phyloP scores from a whole-genome alignment of 179 eudicot species.

The Silene coronaria region DNA sequence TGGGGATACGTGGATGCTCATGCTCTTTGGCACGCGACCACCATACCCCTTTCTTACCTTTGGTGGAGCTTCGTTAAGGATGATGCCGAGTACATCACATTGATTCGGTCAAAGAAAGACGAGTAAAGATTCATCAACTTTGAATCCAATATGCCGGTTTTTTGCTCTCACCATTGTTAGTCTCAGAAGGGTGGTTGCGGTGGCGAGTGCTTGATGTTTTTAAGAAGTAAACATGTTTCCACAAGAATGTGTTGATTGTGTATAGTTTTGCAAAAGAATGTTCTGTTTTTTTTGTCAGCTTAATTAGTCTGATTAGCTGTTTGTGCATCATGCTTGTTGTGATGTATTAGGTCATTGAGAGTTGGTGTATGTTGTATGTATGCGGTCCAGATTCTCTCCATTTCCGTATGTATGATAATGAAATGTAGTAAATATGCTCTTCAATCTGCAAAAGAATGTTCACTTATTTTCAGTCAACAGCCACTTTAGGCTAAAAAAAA shows the following conservation, averaged over 20 bases:
- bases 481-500: too few species aligned
- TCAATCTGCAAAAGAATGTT: neutral
- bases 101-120: slow-evolving; percentile 47
- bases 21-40: slow-evolving; percentile 74
- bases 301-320: slow-evolving; percentile 24
- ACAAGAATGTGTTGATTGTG: slow-evolving; percentile 36
- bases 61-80: slow-evolving; percentile 91
- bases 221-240: slow-evolving; percentile 27
- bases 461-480: too few species aligned
- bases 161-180: slow-evolving; percentile 27
- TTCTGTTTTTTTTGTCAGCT: slow-evolving; percentile 22
- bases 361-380: neutral
- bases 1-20: slow-evolving; percentile 62
- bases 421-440: neutral
- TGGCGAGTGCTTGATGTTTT: slow-evolving; percentile 27
- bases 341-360: slow-evolving; percentile 15
- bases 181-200: slow-evolving; percentile 16
- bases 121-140: slow-evolving; percentile 14
- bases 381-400: too few species aligned
- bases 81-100: slow-evolving; percentile 62
- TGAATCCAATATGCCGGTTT: neutral
- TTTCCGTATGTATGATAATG: neutral
- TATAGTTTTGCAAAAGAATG: slow-evolving; percentile 24
- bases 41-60: slow-evolving; percentile 63
- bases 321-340: neutral